phyloP scores from a whole-genome alignment of 129 eudicot species.

The Rutidosis leptorrhynchoides region DNA sequence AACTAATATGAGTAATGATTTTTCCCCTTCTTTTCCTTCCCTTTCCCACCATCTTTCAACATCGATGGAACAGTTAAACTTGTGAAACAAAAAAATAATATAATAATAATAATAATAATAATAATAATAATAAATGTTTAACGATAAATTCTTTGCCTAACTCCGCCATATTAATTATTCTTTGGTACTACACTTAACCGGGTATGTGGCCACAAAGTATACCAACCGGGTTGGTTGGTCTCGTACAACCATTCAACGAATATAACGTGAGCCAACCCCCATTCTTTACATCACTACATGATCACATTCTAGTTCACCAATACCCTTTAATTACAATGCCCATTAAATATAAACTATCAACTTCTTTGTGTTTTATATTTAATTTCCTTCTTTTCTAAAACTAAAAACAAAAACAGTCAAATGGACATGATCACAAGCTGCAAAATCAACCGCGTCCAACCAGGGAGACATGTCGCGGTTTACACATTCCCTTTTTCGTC shows the following conservation, averaged over 20 bases:
- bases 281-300: background rate
- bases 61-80: no score
- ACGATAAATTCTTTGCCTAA: no score
- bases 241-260: background rate
- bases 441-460: background rate
- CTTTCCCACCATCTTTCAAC: no score
- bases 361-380: no score
- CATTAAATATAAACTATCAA: background rate
- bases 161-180: no score
- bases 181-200: no score
- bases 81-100: no score
- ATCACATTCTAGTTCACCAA: background rate
- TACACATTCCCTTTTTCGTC: constrained; percentile 60
- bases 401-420: background rate
- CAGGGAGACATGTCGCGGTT: constrained; percentile 45
- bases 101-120: no score
- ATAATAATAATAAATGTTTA: no score
- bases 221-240: background rate
- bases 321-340: background rate
- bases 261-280: background rate
- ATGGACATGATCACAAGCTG: constrained; percentile 24
- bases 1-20: no score
- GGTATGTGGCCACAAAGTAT: background rate
- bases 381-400: background rate
- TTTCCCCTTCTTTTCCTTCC: no score